Evolutionary conservation across 169 alveolate species (phyloP).

Genomic region (Plasmodium adleri): DNA sequence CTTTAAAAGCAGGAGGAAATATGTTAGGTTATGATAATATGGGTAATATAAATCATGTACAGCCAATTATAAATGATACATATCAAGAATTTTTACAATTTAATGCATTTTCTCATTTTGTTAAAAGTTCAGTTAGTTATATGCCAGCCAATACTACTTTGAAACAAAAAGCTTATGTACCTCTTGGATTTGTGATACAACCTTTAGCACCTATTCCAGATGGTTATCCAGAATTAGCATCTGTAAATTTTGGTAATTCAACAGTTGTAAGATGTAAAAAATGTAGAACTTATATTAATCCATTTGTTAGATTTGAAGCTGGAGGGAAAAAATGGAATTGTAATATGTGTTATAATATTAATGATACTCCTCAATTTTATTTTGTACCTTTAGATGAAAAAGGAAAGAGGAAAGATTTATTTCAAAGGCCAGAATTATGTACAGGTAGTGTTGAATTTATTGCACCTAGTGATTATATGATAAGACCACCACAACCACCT

Average conservation of each 20-base stretch:
- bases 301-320: conserved; percentile 95
- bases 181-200: conserved; percentile 86
- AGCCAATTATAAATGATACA: conserved; percentile 54
- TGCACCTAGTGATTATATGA: conserved; percentile 97
- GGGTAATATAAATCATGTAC: conserved; percentile 42
- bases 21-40: conserved; percentile 50
- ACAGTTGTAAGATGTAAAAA: conserved; percentile 93
- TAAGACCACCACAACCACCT: conserved; percentile 97
- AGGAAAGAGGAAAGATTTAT: conserved; percentile 90
- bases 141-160: conserved; percentile 85
- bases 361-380: conserved; percentile 93
- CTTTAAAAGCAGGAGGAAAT: conserved; percentile 24
- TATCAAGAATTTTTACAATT: conserved; percentile 75
- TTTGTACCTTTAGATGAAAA: conserved; percentile 83
- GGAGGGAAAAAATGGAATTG: conserved; percentile 97
- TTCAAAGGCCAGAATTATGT: conserved; percentile 92
- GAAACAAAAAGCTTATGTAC: conserved; percentile 87
- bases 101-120: conserved; percentile 77
- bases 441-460: conserved; percentile 95
- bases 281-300: conserved; percentile 96
- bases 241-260: conserved; percentile 90
- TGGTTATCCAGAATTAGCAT: conserved; percentile 90
- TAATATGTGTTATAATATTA: conserved; percentile 95
- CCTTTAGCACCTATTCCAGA: conserved; percentile 90
- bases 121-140: conserved; percentile 72